Evolutionary conservation across 768 basidiomycete genomes (phyloP).

Genomic region (Fibroporia radiculosa): DNA sequence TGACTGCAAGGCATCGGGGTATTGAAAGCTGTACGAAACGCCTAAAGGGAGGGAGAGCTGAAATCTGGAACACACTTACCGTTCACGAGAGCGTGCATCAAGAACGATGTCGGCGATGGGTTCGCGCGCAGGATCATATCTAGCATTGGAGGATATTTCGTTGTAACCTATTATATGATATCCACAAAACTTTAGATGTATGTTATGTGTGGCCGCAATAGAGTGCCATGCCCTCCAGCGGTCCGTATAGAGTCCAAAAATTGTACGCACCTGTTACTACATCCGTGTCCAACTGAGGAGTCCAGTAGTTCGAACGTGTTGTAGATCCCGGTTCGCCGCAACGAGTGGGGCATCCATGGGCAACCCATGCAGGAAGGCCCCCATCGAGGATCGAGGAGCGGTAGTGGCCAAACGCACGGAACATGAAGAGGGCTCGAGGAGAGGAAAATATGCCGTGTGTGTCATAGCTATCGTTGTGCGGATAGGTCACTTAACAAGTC

Average conservation of each 20-base stretch:
- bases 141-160: slow-evolving; percentile 69
- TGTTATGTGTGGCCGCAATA: too few species aligned
- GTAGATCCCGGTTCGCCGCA: slow-evolving; percentile 21
- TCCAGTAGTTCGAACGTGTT: slow-evolving; percentile 35
- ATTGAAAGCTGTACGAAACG: background rate
- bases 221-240: too few species aligned
- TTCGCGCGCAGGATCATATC: slow-evolving; percentile 34
- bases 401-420: slow-evolving; percentile 83
- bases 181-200: too few species aligned
- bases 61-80: too few species aligned
- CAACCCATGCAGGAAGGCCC: slow-evolving; percentile 80
- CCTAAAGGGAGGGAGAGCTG: background rate
- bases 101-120: slow-evolving; percentile 61
- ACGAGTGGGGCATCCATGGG: slow-evolving; percentile 53
- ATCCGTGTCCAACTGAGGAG: slow-evolving; percentile 42
- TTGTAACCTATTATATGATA: slow-evolving; percentile 53
- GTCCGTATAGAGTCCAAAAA: background rate
- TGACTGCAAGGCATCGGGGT: too few species aligned
- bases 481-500: slow-evolving; percentile 4
- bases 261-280: slow-evolving; percentile 42
- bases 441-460: slow-evolving; percentile 85
- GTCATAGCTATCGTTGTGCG: slow-evolving; percentile 60
- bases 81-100: slow-evolving; percentile 79
- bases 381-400: slow-evolving; percentile 87
- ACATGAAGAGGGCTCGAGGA: slow-evolving; percentile 91